Conservation (phyloP, 768 basidiomycete species). For the Suillus fuscotomentosus region DNA sequence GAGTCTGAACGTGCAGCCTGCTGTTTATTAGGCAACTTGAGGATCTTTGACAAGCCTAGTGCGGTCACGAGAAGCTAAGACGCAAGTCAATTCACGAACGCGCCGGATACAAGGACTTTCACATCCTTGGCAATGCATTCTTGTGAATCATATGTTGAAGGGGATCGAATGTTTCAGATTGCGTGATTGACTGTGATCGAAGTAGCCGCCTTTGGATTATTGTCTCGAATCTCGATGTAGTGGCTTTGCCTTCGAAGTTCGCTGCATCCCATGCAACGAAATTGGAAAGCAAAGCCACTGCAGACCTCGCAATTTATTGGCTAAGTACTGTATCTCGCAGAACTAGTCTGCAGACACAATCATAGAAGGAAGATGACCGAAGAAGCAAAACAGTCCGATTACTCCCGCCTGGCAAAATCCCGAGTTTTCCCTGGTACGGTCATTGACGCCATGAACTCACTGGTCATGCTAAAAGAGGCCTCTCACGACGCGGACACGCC, state of each 20-base stretch:
- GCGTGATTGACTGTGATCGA: background rate
- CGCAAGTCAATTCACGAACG: no score
- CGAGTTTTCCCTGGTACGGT: background rate
- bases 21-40: background rate
- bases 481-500: background rate
- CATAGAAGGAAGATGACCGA: background rate
- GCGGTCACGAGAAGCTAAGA: background rate
- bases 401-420: background rate
- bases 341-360: background rate
- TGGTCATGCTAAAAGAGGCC: background rate
- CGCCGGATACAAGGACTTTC: background rate
- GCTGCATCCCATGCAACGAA: background rate
- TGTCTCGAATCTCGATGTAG: background rate
- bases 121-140: background rate
- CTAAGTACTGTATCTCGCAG: background rate
- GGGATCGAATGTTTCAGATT: background rate
- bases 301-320: background rate
- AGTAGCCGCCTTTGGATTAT: background rate
- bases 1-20: background rate
- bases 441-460: no score
- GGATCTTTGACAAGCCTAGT: background rate
- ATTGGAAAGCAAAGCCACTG: background rate
- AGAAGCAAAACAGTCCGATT: background rate
- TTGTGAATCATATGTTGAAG: background rate
- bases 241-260: background rate